Conservation (phyloP, 768 basidiomycete species). For the Coprinopsis cinerea region DNA sequence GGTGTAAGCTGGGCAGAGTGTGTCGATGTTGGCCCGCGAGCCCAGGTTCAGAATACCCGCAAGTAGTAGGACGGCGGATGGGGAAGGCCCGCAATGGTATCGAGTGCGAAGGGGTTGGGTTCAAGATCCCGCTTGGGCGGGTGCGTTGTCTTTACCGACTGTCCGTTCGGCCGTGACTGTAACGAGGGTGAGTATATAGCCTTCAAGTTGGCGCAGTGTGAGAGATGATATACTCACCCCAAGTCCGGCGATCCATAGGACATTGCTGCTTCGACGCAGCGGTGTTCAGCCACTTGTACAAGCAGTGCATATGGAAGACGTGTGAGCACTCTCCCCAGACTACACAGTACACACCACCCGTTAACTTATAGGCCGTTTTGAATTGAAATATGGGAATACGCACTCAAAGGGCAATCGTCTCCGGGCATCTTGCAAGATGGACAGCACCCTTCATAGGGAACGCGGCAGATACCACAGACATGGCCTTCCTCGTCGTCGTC, state of each 20-base stretch:
- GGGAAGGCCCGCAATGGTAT: too few species aligned
- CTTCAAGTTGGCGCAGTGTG: neutral
- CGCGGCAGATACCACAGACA: conserved; percentile 83
- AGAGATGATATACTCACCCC: conserved; percentile 55
- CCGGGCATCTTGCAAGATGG: conserved; percentile 96
- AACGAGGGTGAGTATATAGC: neutral
- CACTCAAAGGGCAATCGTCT: conserved; percentile 47
- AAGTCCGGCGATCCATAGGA: conserved; percentile 94
- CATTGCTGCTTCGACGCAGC: conserved; percentile 89
- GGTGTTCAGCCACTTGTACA: conserved; percentile 94
- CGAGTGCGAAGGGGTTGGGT: too few species aligned
- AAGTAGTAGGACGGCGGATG: too few species aligned
- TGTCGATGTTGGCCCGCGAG: too few species aligned
- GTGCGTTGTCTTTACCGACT: neutral
- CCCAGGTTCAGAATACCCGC: too few species aligned
- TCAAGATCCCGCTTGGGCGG: too few species aligned
- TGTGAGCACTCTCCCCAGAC: conserved; percentile 99
- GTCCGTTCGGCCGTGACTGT: neutral
- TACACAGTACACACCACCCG: too few species aligned
- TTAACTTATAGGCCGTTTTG: too few species aligned
- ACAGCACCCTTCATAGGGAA: conserved; percentile 91
- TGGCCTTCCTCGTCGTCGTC: conserved; percentile 49
- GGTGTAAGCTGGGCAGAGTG: too few species aligned
- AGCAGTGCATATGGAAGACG: conserved; percentile 98
- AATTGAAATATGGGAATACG: conserved; percentile 3